These are phyloP conservation scores for Fonsecaea pugnacius DNA, from an alignment of 2,329 filamentous ascomycete species.

Conservation along the genomic window DNA sequence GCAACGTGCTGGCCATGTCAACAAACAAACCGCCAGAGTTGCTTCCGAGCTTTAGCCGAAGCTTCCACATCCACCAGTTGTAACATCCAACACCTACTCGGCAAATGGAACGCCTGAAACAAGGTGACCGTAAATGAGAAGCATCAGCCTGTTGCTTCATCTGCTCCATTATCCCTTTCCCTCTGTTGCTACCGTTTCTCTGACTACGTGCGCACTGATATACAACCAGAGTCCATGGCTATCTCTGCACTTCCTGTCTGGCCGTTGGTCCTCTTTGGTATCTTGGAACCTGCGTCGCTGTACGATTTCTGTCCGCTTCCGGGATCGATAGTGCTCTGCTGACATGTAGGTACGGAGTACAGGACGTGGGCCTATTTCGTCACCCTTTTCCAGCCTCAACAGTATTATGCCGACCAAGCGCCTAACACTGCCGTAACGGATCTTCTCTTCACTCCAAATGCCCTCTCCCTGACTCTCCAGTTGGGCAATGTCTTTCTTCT, in stretches of 20 bases:
- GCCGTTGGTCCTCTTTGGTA: conserved; percentile 68
- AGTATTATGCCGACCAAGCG: conserved; percentile 68
- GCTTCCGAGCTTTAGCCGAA: conserved; percentile 7
- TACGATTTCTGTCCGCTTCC: conserved; percentile 47
- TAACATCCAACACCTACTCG: neutral
- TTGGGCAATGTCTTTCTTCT: conserved; percentile 73
- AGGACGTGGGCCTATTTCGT: conserved; percentile 63
- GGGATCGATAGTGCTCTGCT: neutral
- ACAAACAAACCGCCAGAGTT: conserved; percentile 5
- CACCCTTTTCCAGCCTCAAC: conserved; percentile 60
- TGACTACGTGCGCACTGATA: neutral
- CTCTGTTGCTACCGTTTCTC: neutral
- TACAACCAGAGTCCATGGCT: conserved; percentile 53
- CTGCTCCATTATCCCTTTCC: neutral
- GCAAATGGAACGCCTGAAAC: neutral
- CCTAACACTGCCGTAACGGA: conserved; percentile 46
- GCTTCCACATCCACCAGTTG: neutral
- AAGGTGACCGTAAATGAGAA: neutral
- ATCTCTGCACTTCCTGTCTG: conserved; percentile 63
- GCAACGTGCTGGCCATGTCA: conserved; percentile 8
- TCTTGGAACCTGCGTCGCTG: conserved; percentile 72
- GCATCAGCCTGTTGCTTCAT: neutral
- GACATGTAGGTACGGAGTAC: conserved; percentile 7
- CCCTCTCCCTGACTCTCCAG: conserved; percentile 66
- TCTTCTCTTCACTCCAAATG: conserved; percentile 46